phyloP scores from a whole-genome alignment of 2,329 filamentous ascomycete species.

The Aspergillus flavus region DNA sequence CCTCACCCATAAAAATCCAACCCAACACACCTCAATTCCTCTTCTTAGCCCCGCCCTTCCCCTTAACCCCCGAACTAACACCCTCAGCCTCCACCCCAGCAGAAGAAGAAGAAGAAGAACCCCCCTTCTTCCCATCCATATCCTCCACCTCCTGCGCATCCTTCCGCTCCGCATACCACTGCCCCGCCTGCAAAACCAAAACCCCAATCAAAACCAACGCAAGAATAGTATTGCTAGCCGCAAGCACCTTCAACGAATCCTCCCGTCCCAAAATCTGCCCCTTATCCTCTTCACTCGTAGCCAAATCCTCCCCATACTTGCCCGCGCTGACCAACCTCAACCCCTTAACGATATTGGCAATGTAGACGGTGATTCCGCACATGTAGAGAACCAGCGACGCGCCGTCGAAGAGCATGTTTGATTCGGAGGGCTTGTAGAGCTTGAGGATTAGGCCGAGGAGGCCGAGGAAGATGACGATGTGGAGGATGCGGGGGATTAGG shows the following conservation, averaged over 20 bases:
- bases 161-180: conserved; percentile 98
- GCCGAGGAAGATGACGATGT: conserved; percentile 88
- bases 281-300: conserved; percentile 49
- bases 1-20: background rate
- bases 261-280: conserved; percentile 77
- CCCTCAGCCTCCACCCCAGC: background rate
- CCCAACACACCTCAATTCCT: conserved; percentile 1
- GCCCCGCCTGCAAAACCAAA: conserved; percentile 87
- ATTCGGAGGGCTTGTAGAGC: conserved; percentile 89
- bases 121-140: conserved; percentile 57
- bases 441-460: conserved; percentile 89
- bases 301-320: conserved; percentile 59
- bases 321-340: conserved; percentile 79
- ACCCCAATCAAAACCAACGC: conserved; percentile 91
- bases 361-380: conserved; percentile 88
- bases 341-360: conserved; percentile 95
- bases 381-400: conserved; percentile 72
- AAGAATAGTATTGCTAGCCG: conserved; percentile 94
- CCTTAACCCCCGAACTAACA: conserved; percentile 6
- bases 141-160: conserved; percentile 77
- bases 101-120: conserved; percentile 20
- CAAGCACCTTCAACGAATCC: conserved; percentile 86
- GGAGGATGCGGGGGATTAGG: conserved; percentile 87
- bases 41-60: conserved; percentile 4
- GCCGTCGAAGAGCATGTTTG: conserved; percentile 92